These are phyloP conservation scores for Jaenimonas drosophilae DNA, from an alignment of 208 protist species.

Conservation along the genomic window DNA sequence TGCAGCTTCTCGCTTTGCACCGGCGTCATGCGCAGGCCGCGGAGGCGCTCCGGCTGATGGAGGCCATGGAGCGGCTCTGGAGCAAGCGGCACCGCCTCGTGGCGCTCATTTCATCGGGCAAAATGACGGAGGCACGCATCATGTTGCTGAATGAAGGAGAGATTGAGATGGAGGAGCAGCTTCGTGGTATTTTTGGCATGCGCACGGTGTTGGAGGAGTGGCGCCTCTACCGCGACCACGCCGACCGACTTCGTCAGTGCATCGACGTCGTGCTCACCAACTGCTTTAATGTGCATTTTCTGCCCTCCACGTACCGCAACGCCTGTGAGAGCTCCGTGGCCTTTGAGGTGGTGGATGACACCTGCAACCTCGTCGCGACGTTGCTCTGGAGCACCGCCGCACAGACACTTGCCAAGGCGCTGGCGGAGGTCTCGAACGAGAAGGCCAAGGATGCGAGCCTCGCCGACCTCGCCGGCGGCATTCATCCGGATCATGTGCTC, in stretches of 20 bases:
- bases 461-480: constrained; percentile 53
- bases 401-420: constrained; percentile 54
- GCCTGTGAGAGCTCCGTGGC: constrained; percentile 37
- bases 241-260: constrained; percentile 19
- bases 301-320: constrained; percentile 56
- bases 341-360: constrained; percentile 15
- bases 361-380: constrained; percentile 31
- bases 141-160: constrained; percentile 34
- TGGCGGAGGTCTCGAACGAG: constrained; percentile 63
- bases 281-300: constrained; percentile 67
- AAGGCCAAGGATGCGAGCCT: constrained; percentile 53
- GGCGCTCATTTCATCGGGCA: constrained; percentile 48
- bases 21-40: constrained; percentile 39
- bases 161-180: constrained; percentile 39
- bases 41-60: constrained; percentile 31
- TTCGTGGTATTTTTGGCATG: constrained; percentile 50
- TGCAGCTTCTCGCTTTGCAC: constrained; percentile 43
- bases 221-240: constrained; percentile 43
- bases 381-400: constrained; percentile 60
- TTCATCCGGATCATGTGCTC: constrained; percentile 66
- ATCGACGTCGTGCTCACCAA: constrained; percentile 38
- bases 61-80: constrained; percentile 46
- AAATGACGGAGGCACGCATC: constrained; percentile 46
- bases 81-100: constrained; percentile 50
- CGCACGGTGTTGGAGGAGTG: constrained; percentile 55